Conservation (phyloP, 1,284 basidiomycete genomes). For the Leccinum griseonigrum region DNA sequence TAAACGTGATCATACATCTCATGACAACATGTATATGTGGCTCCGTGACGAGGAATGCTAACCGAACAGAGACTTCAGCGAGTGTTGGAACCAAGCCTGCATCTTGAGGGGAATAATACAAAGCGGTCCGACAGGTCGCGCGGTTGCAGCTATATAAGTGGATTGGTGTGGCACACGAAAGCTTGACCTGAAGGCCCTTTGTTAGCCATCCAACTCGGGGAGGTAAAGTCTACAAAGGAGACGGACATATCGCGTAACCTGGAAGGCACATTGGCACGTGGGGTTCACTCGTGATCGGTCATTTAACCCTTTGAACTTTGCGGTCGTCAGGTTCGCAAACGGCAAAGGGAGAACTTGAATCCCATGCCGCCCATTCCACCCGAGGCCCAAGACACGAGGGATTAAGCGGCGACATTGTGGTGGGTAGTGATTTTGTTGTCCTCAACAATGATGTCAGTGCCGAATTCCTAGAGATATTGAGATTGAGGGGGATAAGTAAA, state of each 20-base stretch:
- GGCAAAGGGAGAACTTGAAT: background rate
- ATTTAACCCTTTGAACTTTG: background rate
- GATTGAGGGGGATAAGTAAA: slow-evolving; percentile 28
- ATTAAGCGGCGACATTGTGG: slow-evolving; percentile 57
- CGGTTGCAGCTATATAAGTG: background rate
- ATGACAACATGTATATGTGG: background rate
- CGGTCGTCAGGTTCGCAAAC: background rate
- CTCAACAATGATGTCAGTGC: slow-evolving; percentile 98
- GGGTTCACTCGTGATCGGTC: background rate
- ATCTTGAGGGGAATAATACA: background rate
- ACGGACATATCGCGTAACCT: background rate
- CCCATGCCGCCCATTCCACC: no score
- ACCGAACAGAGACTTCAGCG: background rate
- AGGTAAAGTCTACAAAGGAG: background rate
- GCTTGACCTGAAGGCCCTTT: background rate
- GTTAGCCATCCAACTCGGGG: background rate
- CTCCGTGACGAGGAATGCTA: background rate
- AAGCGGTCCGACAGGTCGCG: background rate
- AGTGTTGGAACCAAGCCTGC: background rate
- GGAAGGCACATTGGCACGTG: background rate
- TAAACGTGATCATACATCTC: background rate
- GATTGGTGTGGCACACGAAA: background rate
- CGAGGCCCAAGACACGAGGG: no score
- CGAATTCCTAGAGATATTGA: slow-evolving; percentile 68
- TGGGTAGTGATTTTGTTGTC: slow-evolving; percentile 97